Base-by-base conservation (phyloP, 2,329 filamentous ascomycete species). In the Penicillium sp. region DNA sequence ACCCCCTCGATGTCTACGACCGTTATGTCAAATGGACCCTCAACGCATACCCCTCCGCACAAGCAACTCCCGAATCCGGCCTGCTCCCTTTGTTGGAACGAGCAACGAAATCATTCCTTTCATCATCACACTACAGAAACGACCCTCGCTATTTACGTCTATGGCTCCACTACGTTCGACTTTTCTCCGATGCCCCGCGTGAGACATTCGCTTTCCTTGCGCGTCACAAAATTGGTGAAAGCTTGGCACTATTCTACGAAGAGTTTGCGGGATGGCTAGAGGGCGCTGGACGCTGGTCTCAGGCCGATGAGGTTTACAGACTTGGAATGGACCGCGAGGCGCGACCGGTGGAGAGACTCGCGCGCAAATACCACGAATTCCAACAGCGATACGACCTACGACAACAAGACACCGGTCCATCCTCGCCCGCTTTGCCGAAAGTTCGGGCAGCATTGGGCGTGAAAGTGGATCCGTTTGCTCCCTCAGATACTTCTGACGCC, bases 11-110 rank as follows among this genome's bases (percentile, higher is more conserved):
- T 67, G 84, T 97, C 58, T 99, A 91, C 77, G 93, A 97, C 72
- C 88, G 94, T 71, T 99, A 99, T 71, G 91, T 97, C 54, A 91
- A 91, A 75, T 99, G 94, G 94, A 96, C 92, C 1, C 79, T 97
- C 27, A 91, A 97, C 73, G 89, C 93, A 49, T 99, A 97, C 72
- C 93, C 94, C 2, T 93, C 92, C 0, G 90, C 93, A 22, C 92
- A 97, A 77, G 91, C 92, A 50, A 96, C 92, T 29, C 83, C 91
- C 1, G 86, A 95, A 67, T 96, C 93, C n/a, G 91, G 94, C 67
- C 84, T 99, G 13, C 86, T 94, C 56, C 87, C 87, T 2, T 81
- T 97, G 5, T 87, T 99, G 5, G 95, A 99, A 77, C 89, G 92
- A 59, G 93, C 92, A 7, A 97, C 94, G 9, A 96, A 92, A 71